These are phyloP conservation scores for Oryza australiensis DNA, from an alignment of 176 grass and related monocot genomes.

Conservation along the genomic window DNA sequence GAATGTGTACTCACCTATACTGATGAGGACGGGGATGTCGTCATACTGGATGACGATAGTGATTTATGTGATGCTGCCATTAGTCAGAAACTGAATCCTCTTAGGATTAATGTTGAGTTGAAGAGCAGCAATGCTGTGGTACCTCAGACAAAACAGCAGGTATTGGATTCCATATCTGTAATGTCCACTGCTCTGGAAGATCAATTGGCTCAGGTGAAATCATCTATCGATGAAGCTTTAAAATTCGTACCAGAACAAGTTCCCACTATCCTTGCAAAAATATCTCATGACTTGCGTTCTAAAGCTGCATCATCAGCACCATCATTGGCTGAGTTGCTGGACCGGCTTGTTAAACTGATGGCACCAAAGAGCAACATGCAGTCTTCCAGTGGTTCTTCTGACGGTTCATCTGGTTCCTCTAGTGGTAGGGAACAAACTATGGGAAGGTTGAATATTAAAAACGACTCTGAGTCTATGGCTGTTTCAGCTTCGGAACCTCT, in stretches of 20 bases:
- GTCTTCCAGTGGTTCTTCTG: conserved; percentile 33
- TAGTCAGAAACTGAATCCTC: conserved; percentile 69
- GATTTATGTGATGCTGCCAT: conserved; percentile 73
- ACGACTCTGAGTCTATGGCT: neutral
- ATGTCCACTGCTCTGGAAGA: conserved; percentile 37
- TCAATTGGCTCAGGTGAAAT: conserved; percentile 45
- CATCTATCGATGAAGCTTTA: conserved; percentile 53
- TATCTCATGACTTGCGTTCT: conserved; percentile 42
- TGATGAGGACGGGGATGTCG: conserved; percentile 69
- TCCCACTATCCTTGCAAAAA: conserved; percentile 34
- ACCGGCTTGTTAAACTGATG: conserved; percentile 38
- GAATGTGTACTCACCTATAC: conserved; percentile 68
- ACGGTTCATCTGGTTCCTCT: conserved; percentile 32
- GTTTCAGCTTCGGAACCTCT: conserved; percentile 27
- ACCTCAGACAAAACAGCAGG: conserved; percentile 21
- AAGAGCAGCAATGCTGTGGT: conserved; percentile 33
- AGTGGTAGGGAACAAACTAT: neutral
- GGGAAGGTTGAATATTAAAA: neutral
- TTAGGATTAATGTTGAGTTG: conserved; percentile 64
- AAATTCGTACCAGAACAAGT: conserved; percentile 54
- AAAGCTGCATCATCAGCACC: conserved; percentile 41
- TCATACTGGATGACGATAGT: conserved; percentile 68
- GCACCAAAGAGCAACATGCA: conserved; percentile 34
- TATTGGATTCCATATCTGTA: conserved; percentile 10
- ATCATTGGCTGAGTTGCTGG: conserved; percentile 44